Base-by-base conservation (phyloP, 2,329 filamentous ascomycete genomes). In the Paracoccidioides lutzii region DNA sequence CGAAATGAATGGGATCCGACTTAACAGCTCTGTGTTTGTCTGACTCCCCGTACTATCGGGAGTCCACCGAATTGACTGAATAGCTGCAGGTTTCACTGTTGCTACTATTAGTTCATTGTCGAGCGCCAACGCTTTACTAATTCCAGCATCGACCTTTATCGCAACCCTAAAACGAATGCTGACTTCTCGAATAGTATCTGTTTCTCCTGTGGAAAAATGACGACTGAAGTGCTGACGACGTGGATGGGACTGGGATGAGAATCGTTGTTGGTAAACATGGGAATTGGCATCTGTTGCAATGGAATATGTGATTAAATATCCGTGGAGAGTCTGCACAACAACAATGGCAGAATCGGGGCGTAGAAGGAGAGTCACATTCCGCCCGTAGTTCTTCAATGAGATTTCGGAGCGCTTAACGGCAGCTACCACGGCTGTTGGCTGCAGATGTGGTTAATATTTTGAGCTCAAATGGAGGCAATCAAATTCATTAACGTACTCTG, bases 101-200 rank as follows among this genome's bases (percentile, higher is more conserved):
- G 93, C 88, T 53, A 98, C 90, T 28, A 97, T 78, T 43, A 98
- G 76, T 69, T 97, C 93, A 55, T 95, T 88, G 61, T 97, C 93
- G 28, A 97, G 78, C 2, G 93, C 91, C 55, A 97, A 74, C 9
- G 88, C 89, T 64, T 84, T 88, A 62, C 84, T 84, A 63, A 98
- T 96, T 2, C 93, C 93, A 2, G 93, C 93, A 71, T 98, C 93
- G 15, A 98, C 89, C 68, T 95, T 94, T 66, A 98, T 97, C 12
- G 95, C 91, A 87, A 96, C 95, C 56, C 91, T 82, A 71, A 98
- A 98, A 9, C 89, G 86, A 51, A 98, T 79, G 64, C 86, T 95
- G 55, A 95, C 82, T 71, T 98, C 93, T 54, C 83, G 81, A 52
- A 95, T 84, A 3, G 88, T 88, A 51, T 80, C 80, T 8, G 87